Evolutionary conservation across 1,139 yeast species (phyloP).

Genomic region (Saccharomycopsis hybrid): DNA sequence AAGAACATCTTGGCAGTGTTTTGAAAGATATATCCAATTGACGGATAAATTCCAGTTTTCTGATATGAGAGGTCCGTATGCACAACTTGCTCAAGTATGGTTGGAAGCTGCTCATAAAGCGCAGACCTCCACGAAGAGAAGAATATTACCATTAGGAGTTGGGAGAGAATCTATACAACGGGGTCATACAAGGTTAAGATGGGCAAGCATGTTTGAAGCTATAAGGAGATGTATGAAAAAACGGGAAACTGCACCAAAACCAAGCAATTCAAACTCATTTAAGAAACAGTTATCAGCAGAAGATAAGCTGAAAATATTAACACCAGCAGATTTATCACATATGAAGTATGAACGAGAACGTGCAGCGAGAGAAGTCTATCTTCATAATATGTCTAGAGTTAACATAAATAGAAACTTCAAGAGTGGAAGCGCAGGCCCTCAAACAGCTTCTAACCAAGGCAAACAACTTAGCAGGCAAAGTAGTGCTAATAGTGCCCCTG

Average conservation of each 20-base stretch:
- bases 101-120: slow-evolving; percentile 84
- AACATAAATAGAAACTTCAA: not conserved
- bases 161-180: slow-evolving; percentile 87
- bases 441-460: not conserved
- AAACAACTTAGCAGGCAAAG: slow-evolving; percentile 6
- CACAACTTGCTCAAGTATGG: slow-evolving; percentile 86
- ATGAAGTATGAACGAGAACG: slow-evolving; percentile 82
- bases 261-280: slow-evolving; percentile 32
- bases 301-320: slow-evolving; percentile 45
- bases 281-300: slow-evolving; percentile 33
- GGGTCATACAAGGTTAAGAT: slow-evolving; percentile 81
- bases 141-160: slow-evolving; percentile 88
- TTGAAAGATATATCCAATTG: slow-evolving; percentile 89
- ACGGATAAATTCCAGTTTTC: slow-evolving; percentile 75
- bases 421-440: not conserved
- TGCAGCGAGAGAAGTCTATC: slow-evolving; percentile 67
- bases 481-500: slow-evolving; percentile 7
- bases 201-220: slow-evolving; percentile 98
- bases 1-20: slow-evolving; percentile 98
- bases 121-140: slow-evolving; percentile 78
- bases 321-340: slow-evolving; percentile 78
- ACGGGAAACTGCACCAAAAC: slow-evolving; percentile 64
- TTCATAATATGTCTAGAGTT: slow-evolving; percentile 34
- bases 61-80: slow-evolving; percentile 84
- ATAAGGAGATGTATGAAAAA: slow-evolving; percentile 85